These are phyloP conservation scores for Rosa lucieae DNA, from an alignment of 306 rosid species.

Conservation along the genomic window DNA sequence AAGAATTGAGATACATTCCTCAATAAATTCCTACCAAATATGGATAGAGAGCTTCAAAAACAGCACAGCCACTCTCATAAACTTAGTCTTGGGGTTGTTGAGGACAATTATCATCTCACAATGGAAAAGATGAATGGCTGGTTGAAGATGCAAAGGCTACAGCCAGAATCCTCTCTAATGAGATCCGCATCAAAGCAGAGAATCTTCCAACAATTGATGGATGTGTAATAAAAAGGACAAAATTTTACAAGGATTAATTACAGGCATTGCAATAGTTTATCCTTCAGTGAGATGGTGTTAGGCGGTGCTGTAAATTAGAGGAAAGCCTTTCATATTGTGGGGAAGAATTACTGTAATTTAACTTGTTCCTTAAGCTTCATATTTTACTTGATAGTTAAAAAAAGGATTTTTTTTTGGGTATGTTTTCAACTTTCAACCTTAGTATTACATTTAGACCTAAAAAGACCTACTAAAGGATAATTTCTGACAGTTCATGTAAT, in stretches of 20 bases:
- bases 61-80: neutral
- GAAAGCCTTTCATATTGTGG: neutral
- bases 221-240: no score
- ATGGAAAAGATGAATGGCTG: neutral
- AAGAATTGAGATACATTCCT: neutral
- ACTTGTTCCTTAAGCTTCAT: neutral
- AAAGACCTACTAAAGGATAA: neutral
- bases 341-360: constrained; percentile 2
- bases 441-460: neutral
- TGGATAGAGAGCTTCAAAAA: neutral
- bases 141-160: neutral
- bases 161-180: neutral
- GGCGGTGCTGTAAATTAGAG: neutral
- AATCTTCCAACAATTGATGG: neutral
- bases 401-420: neutral
- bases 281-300: neutral
- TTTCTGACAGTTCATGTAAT: constrained; percentile 7
- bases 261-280: neutral
- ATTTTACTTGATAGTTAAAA: neutral
- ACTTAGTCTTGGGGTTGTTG: neutral
- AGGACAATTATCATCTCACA: neutral
- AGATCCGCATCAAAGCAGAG: neutral
- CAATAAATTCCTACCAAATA: neutral
- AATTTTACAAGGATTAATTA: neutral
- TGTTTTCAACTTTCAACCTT: neutral